Base-by-base conservation (phyloP, 208 protist genomes). In the Trypanosoma mega region DNA sequence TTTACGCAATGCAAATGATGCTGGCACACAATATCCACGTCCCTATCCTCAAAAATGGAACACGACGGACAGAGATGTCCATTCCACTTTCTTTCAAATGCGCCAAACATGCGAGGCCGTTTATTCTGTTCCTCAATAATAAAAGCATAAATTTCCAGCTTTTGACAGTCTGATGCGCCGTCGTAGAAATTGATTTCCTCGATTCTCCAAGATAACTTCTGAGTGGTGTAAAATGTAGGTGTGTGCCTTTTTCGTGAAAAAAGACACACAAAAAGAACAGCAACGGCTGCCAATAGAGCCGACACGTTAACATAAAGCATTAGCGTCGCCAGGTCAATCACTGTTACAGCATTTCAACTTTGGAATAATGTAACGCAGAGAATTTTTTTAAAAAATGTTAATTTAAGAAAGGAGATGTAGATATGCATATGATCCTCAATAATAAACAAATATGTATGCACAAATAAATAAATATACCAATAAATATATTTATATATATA, bases 1-100 rank as follows among this genome's bases (percentile, higher is more conserved):
- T 73, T 58, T 24, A 30, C 20, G 30, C 67, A 66, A 26, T 73
- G 67, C n/a, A 67, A 44, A 50, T 44, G 29, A 52, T 73, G 57
- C 14, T 24, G 57, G 16, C 26, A 53, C 30, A 67, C 57, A 45
- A 14, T 33, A 24, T 73, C 67, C 16, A 61, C 48, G 41, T 67
- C 48, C 31, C 37, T 39, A 51, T 67, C 67, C 24, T n/a, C 31
- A 30, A 68, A 67, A 21, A 20, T 45, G 2, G 33, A 43, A 43
- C 57, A 73, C 16, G 41, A 59, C n/a, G 49, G 47, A 24, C 67
- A 73, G 27, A 54, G 18, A 43, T 60, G 67, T 20, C 41, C 59
- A 18, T 41, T 8, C 11, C 37, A 43, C 14, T 20, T 41, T 46
- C 33, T 5, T 24, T 55, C 44, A 43, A 63, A 79, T 7, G 33